phyloP scores from a whole-genome alignment of 1,139 yeast genomes.

The Magnusiomyces suaveolens region DNA sequence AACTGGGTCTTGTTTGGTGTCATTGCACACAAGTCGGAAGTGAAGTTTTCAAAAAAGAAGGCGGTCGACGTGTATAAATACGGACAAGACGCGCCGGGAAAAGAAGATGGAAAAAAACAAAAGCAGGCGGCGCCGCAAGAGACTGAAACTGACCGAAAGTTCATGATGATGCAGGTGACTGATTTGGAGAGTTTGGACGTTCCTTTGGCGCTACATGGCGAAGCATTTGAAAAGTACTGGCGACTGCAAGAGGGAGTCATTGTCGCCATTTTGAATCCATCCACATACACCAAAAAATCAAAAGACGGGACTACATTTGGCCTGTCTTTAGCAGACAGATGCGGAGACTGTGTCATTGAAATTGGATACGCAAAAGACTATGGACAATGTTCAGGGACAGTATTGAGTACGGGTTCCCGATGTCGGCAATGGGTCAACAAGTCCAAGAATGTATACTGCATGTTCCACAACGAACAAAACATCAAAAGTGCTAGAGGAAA shows the following conservation, averaged over 20 bases:
- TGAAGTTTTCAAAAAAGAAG: constrained; percentile 26
- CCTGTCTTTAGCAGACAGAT: constrained; percentile 42
- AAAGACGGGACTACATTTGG: constrained; percentile 40
- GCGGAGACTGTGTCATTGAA: constrained; percentile 49
- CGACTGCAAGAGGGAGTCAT: constrained; percentile 66
- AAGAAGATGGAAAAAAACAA: background rate
- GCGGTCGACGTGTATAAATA: constrained; percentile 26
- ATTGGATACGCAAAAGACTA: constrained; percentile 65
- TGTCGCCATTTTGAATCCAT: constrained; percentile 67
- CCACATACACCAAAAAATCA: constrained; percentile 38
- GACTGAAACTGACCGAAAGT: constrained; percentile 38
- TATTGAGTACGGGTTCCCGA: constrained; percentile 37
- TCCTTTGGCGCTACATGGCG: constrained; percentile 55
- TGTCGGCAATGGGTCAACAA: constrained; percentile 57
- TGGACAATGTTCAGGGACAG: constrained; percentile 52
- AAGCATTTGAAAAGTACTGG: constrained; percentile 62
- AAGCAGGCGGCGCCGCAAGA: background rate
- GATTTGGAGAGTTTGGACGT: constrained; percentile 49
- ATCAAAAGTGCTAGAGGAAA: constrained; percentile 45
- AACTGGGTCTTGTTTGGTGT: constrained; percentile 74
- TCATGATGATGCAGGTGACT: constrained; percentile 53
- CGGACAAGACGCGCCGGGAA: background rate
- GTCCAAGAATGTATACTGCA: constrained; percentile 49
- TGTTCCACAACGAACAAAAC: constrained; percentile 56
- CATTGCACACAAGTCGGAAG: constrained; percentile 47